Conservation (phyloP, 805 yeast species). For the Peterozyma toletana region DNA sequence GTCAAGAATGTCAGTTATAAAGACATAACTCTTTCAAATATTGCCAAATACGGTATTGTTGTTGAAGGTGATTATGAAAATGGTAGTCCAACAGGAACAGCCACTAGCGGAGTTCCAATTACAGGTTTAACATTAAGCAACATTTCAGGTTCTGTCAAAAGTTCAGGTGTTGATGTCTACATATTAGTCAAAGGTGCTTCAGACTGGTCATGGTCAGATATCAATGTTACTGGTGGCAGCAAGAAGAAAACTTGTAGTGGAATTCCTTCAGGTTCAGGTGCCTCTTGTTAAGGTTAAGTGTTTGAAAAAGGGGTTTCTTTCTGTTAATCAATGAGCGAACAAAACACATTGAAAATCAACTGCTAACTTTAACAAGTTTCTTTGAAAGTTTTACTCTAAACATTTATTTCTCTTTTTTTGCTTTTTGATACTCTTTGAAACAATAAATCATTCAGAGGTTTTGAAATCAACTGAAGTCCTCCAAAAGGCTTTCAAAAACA, state of each 20-base stretch:
- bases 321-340: too few relatives aligned
- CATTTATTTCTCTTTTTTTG: too few relatives aligned
- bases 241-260: slow-evolving; percentile 9
- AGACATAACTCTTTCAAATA: slow-evolving; percentile 5
- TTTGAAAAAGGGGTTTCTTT: too few relatives aligned
- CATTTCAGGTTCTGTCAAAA: slow-evolving; percentile 10
- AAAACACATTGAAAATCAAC: too few relatives aligned
- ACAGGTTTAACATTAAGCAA: slow-evolving; percentile 8
- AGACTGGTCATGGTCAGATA: slow-evolving; percentile 8
- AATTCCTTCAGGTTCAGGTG: slow-evolving; percentile 12
- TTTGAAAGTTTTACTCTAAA: too few relatives aligned
- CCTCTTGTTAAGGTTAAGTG: slow-evolving; percentile 6
- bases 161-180: slow-evolving; percentile 9
- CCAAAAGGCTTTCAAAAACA: too few relatives aligned
- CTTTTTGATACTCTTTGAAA: too few relatives aligned
- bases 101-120: slow-evolving; percentile 12
- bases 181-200: slow-evolving; percentile 11
- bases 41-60: slow-evolving; percentile 11
- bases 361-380: too few relatives aligned
- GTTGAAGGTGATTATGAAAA: slow-evolving; percentile 12
- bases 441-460: too few relatives aligned
- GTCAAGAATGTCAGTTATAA: slow-evolving; percentile 10
- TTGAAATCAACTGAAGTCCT: too few relatives aligned
- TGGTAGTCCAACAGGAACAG: slow-evolving; percentile 10
- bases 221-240: slow-evolving; percentile 10